Evolutionary conservation across 1,284 basidiomycete genomes (phyloP), one percentile per base, ranked within the genome.

Genomic region (Trametes polyzona): DNA sequence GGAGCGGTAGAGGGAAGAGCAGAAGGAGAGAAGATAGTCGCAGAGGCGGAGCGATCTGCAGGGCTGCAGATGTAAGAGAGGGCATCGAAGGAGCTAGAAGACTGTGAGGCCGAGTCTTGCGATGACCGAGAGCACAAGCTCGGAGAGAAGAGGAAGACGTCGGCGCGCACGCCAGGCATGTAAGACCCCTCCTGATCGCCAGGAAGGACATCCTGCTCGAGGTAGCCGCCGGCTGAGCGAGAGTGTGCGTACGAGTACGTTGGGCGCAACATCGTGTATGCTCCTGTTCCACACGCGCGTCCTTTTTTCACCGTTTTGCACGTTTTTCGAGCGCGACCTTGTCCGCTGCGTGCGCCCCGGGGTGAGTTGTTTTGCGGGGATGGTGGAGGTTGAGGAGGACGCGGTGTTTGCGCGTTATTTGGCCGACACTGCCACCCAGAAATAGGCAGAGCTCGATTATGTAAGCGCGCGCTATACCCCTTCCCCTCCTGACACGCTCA

Each of bases 331-430:
- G 2, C 16, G 4, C 1, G 11, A 35, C 4, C 12, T 26, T 21
- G 27, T 14, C 16, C 29, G 19, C 41, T 19, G 29, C 41, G 30
- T 24, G 14, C 4, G 23, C 12, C 12, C 4, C 17, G 36, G 8
- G 19, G 21, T 17, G 30, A n/a, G 26, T 8, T 11, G 40, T 27
- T 40, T 47, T 43, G 24, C 24, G 23, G 50, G 43, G 55, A 35
- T 43, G 44, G 44, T 50, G 55, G 42, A 29, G 59, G 54, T 57
- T 56, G 37, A 32, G 41, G 32, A 47, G 53, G 59, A 61, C 65
- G 66, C 62, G 67, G 61, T 67, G 61, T 68, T 68, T 65, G 65
- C 64, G 68, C 63, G 66, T 66, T 69, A 54, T 69, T 69, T 68
- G 61, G 48, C 40, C 21, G 21, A 49, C 52, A 57, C 49, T 11